Evolutionary conservation across 257 asterid genomes (phyloP), one percentile per base, ranked within the genome.

Genomic region (Solanum verrucosum): DNA sequence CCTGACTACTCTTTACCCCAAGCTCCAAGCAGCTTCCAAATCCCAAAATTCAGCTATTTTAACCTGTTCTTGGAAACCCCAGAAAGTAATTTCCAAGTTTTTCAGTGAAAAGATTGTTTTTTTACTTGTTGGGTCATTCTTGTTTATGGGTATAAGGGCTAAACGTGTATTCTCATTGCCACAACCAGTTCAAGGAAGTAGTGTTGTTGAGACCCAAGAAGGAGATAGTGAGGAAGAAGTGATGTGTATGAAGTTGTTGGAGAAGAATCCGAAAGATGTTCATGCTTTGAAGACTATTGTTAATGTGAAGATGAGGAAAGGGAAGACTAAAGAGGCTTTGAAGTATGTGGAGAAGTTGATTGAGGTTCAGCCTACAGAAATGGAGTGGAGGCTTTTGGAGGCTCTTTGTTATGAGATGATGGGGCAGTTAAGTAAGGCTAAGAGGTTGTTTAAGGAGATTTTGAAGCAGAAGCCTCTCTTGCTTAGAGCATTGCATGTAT

Each of bases 371-470:
- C 98, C 98, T 49, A 91, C 87, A 81, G 98, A 95, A 87, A 89
- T 95, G 93, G 98, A 96, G 90, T 95, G 99, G 99, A 92, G 98
- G 92, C 96, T 96, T 85, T 90, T 96, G 93, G 96, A 95, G 91
- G 99, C 98, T 35, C 95, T 93, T 83, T 95, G 97, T 88, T 95
- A 92, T 90, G 99, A 96, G 92, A 92, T 94, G 96, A 92, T 92
- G 92, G 99, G 98, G 86, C 90, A 96, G 83, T 89, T 95, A 85
- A 88, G 94, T 46, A 95, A 92, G 92, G 98, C 99, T 37, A 95
- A 91, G 94, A 92, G 91, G 85, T 91, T 95, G 92, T 95, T 93
- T 88, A 92, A 93, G 95, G 91, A 91, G 46, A 93, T 96, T 56
- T 92, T 96, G 88, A 92, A 92, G 90, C 95, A 93, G 94, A 93